These are phyloP conservation scores for Botrytis elliptica DNA, from an alignment of 2,329 filamentous ascomycete species.

Conservation along the genomic window DNA sequence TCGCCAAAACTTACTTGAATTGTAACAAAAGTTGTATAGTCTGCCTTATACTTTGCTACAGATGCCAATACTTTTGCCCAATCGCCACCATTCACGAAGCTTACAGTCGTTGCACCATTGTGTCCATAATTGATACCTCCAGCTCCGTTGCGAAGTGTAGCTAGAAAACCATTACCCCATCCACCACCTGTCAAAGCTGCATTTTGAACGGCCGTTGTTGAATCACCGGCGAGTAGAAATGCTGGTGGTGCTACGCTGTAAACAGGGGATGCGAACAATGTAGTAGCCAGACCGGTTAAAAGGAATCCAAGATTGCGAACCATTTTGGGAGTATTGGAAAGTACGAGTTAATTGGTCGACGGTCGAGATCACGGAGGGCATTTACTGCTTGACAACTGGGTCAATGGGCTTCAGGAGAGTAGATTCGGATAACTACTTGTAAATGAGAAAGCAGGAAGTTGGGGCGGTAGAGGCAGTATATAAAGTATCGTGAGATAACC, in stretches of 20 bases:
- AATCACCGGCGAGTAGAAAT: slow-evolving; percentile 46
- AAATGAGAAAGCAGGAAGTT: not conserved
- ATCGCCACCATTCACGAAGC: slow-evolving; percentile 47
- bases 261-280: not conserved
- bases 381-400: not conserved
- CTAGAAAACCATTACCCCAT: slow-evolving; percentile 52
- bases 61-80: slow-evolving; percentile 46
- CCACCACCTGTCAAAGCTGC: slow-evolving; percentile 34
- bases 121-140: slow-evolving; percentile 47
- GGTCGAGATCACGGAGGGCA: not conserved
- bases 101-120: slow-evolving; percentile 48
- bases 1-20: slow-evolving; percentile 43
- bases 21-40: slow-evolving; percentile 48
- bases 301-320: slow-evolving; percentile 1
- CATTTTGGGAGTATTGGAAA: not conserved
- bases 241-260: slow-evolving; percentile 29
- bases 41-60: slow-evolving; percentile 38
- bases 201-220: slow-evolving; percentile 39
- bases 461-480: not conserved
- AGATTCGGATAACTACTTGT: not conserved
- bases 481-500: not conserved
- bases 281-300: not conserved
- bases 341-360: too few species aligned
- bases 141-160: slow-evolving; percentile 41
- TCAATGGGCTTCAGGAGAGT: not conserved